phyloP scores from a whole-genome alignment of 2,329 filamentous ascomycete genomes.

The Aspergillus oerlinghausenensis region DNA sequence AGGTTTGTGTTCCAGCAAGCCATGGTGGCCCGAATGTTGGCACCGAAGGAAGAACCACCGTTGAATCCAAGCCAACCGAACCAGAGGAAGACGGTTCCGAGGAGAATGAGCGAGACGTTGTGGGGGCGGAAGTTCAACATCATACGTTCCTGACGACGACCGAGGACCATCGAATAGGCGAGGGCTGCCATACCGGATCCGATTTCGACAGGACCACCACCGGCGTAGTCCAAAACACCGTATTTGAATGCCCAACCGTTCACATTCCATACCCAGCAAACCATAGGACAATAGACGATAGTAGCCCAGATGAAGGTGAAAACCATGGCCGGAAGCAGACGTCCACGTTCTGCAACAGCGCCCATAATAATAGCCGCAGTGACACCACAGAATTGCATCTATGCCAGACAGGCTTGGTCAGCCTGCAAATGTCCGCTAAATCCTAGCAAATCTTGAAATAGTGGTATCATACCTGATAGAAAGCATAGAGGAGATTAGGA shows the following conservation, averaged over 20 bases:
- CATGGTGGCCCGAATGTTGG: conserved; percentile 90
- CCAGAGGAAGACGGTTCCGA: conserved; percentile 94
- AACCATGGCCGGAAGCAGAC: conserved; percentile 87
- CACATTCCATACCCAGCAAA: conserved; percentile 93
- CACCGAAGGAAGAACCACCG: conserved; percentile 88
- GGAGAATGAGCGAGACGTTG: conserved; percentile 95
- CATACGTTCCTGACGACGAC: conserved; percentile 96
- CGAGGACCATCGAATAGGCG: conserved; percentile 93
- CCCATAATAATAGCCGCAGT: conserved; percentile 89
- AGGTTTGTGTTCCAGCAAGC: conserved; percentile 98
- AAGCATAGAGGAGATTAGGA: conserved; percentile 84
- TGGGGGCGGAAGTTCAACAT: conserved; percentile 99
- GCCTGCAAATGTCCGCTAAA: background rate
- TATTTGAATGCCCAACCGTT: conserved; percentile 91
- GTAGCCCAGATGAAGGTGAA: conserved; percentile 97
- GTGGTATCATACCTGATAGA: conserved; percentile 68
- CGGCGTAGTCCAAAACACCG: conserved; percentile 93
- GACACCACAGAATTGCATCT: conserved; percentile 97
- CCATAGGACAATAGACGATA: conserved; percentile 92
- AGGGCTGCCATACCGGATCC: conserved; percentile 87
- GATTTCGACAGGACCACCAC: conserved; percentile 96
- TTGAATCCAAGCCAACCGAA: conserved; percentile 99
- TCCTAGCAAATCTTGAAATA: background rate
- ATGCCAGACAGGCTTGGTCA: background rate
- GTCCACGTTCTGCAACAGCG: conserved; percentile 88